Base-by-base conservation (phyloP, 2,329 filamentous ascomycete genomes). In the Amesomyces nigricolor region DNA sequence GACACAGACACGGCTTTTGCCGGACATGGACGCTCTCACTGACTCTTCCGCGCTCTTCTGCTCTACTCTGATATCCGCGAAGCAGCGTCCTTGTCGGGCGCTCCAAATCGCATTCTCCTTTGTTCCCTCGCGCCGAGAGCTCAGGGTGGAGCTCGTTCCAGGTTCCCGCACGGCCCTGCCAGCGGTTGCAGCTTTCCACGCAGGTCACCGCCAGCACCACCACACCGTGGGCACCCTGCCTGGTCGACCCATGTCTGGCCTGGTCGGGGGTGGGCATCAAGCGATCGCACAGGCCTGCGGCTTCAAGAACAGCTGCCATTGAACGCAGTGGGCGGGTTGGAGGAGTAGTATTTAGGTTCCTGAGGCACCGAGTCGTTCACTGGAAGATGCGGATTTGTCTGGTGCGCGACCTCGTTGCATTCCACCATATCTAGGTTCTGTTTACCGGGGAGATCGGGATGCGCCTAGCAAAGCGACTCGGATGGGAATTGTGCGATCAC, bases 151-250 rank as follows among this genome's bases (percentile, higher is more conserved):
- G 53, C 13, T 32, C 38, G 32, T 17, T 13, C 44, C n/a, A 10
- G 29, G 35, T 53, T 43, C 53, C 49, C 58, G 60, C 60, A 62
- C 60, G 32, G 60, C 35, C 46, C 29, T 35, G 32, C 16, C 45
- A 55, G 49, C 58, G 53, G 55, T 51, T 56, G 58, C 56, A 51
- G 48, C 49, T 53, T 47, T 51, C 53, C 55, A 47, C 52, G 32
- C 14, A 39, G 42, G 17, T 45, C 42, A 44, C 46, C 43, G 17
- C 58, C 53, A 55, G 48, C 57, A 53, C 37, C 52, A 45, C 32
- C 55, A 43, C 47, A 35, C 32, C 32, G 9, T 35, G 32, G 22
- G 14, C 40, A 50, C 46, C 37, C 46, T 54, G 47, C 43, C 51
- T 32, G 44, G 43, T 47, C 51, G 47, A 47, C 51, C 56, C 51